Evolutionary conservation across 176 grass and related monocot genomes (phyloP), one percentile per base, ranked within the genome.

Genomic region (Musa troglodytarum): DNA sequence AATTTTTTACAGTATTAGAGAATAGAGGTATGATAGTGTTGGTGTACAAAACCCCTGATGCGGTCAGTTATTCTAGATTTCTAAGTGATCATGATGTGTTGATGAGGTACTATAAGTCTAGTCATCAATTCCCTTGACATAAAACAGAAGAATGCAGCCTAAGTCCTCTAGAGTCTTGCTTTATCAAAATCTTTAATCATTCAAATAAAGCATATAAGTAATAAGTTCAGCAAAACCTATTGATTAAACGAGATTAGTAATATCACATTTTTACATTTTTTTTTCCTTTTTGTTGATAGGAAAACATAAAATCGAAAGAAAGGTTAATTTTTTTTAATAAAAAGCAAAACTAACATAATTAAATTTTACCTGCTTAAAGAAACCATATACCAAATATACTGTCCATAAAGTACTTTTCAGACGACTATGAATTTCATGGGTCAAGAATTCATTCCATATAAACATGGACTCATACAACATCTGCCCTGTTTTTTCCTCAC

Each of bases 361-460:
- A 73, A 54, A 4, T 6, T 17, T 25, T 85, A 98, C 94, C 88
- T 98, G 94, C 75, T 85, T 91, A 88, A 98, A 98, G 43, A 98
- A 98, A 8, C 94, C 94, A 84, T 93, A 92, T 21, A 98, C 90
- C 28, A 98, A 83, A 72, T 90, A 76, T 68, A 93, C 86, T 0
- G 94, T 93, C 90, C 90, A 98, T 75, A 85, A 51, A 53, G 78
- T 83, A 86, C 81, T 96, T 84, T 76, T 84, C 5, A 89, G 59
- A 73, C 67, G 56, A 63, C 72, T 83, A 53, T 80, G 87, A 63
- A 93, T 80, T n/a, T 63, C 80, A 11, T 57, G 83, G 9, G 88
- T 93, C 50, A 98, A 84, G 70, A 83, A 98, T 53, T 89, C 88
- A 24, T 98, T 98, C 94, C 94, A 98, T 29, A 98, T 90, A 73